phyloP scores from a whole-genome alignment of 1,284 basidiomycete genomes.

The Leccinum subrobustum region DNA sequence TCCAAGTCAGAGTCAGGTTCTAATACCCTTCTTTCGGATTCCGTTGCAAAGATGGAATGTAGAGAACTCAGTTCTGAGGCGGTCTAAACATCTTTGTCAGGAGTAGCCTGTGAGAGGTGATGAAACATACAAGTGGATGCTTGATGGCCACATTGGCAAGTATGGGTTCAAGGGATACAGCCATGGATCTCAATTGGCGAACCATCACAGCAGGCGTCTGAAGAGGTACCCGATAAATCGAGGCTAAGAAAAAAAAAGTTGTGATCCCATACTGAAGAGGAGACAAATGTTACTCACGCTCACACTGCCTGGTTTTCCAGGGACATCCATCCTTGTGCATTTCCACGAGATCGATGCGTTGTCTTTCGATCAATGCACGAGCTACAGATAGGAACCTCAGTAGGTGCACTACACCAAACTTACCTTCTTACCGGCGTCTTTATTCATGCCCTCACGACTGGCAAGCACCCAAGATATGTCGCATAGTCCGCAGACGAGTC shows the following conservation, averaged over 20 bases:
- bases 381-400: conserved; percentile 40
- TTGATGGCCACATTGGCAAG: conserved; percentile 57
- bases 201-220: conserved; percentile 61
- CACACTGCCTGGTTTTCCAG: conserved; percentile 77
- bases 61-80: conserved; percentile 45
- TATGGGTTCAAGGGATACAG: conserved; percentile 50
- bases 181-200: conserved; percentile 56
- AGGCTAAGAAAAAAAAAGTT: conserved; percentile 41
- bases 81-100: conserved; percentile 35
- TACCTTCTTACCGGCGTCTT: conserved; percentile 68
- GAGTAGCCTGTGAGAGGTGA: neutral
- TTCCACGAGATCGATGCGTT: conserved; percentile 58
- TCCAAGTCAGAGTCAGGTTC: conserved; percentile 12
- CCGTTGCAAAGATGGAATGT: conserved; percentile 35
- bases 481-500: conserved; percentile 70
- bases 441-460: conserved; percentile 61
- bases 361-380: conserved; percentile 68
- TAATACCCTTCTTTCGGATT: conserved; percentile 9
- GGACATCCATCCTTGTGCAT: conserved; percentile 78
- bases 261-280: neutral
- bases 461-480: conserved; percentile 69
- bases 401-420: conserved; percentile 18
- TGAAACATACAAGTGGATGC: conserved; percentile 63
- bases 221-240: conserved; percentile 73
- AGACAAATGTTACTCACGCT: conserved; percentile 44